Evolutionary conservation across 495 filamentous ascomycete species (phyloP).

Genomic region (Talaromyces proteolyticus): DNA sequence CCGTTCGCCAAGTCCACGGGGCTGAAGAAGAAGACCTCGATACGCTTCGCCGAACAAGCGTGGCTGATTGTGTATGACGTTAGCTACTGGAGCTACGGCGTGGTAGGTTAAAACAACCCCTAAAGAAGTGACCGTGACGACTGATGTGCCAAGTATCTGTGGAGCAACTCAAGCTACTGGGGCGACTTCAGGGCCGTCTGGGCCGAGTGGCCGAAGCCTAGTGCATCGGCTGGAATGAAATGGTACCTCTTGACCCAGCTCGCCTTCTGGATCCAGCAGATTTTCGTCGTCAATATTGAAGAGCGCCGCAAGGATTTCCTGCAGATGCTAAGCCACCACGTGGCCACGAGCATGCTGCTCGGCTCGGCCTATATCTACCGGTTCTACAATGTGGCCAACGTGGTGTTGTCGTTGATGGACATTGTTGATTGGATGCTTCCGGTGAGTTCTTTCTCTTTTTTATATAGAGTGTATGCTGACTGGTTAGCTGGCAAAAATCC

Average conservation of each 20-base stretch:
- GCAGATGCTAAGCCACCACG: conserved; percentile 94
- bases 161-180: conserved; percentile 72
- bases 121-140: neutral
- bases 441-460: conserved; percentile 44
- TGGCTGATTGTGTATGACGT: conserved; percentile 80
- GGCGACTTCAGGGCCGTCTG: conserved; percentile 73
- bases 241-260: conserved; percentile 89
- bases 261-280: conserved; percentile 91
- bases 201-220: conserved; percentile 73
- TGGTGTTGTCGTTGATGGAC: conserved; percentile 91
- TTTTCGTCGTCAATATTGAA: conserved; percentile 91
- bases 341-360: conserved; percentile 79
- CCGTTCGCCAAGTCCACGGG: conserved; percentile 67
- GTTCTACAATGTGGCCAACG: conserved; percentile 78
- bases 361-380: conserved; percentile 76
- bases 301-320: conserved; percentile 88
- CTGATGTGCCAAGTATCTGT: conserved; percentile 62
- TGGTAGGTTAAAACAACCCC: conserved; percentile 53
- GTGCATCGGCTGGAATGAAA: conserved; percentile 69
- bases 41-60: conserved; percentile 87
- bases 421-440: conserved; percentile 83
- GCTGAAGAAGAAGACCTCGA: conserved; percentile 63
- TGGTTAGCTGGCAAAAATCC: conserved; percentile 78
- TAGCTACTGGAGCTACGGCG: conserved; percentile 73
- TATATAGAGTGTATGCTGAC: conserved; percentile 2